phyloP scores from a whole-genome alignment of 139 green algal genomes.

The Chlamydomonas applanata region DNA sequence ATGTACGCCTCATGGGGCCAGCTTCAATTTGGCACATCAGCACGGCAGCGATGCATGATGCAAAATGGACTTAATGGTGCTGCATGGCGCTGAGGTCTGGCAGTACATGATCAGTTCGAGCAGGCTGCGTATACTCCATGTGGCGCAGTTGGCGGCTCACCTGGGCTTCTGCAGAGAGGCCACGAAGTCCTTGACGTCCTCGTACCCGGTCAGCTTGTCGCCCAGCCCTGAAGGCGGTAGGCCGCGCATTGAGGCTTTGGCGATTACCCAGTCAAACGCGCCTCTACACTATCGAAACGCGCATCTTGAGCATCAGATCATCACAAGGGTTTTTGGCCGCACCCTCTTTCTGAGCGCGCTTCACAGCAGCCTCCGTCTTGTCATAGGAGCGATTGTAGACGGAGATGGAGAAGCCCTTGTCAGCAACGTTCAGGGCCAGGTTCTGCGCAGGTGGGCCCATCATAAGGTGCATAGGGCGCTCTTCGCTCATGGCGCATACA shows the following conservation, averaged over 20 bases:
- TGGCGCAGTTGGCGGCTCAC: constrained; percentile 32
- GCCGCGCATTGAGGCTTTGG: background rate
- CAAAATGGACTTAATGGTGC: too few relatives aligned
- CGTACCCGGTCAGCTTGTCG: constrained; percentile 84
- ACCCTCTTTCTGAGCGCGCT: constrained; percentile 89
- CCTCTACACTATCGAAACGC: background rate
- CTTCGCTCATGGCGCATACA: background rate
- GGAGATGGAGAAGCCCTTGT: constrained; percentile 97
- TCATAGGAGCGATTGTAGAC: constrained; percentile 93
- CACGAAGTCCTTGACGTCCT: constrained; percentile 94
- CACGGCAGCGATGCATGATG: background rate
- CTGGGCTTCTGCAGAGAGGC: constrained; percentile 87
- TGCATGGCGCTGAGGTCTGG: too few relatives aligned
- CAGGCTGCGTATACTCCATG: background rate
- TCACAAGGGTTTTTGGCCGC: constrained; percentile 7
- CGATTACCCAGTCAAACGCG: background rate
- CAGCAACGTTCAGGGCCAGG: constrained; percentile 96
- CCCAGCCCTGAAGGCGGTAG: constrained; percentile 59
- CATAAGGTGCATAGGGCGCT: background rate
- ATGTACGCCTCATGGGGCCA: too few relatives aligned
- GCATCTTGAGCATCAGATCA: background rate
- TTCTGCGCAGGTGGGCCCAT: constrained; percentile 75
- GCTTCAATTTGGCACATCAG: background rate
- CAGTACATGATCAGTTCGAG: too few relatives aligned
- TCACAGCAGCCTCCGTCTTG: constrained; percentile 95